Percentiles rank a stretch among this genome's conserved stretches.
phyloP scores from a whole-genome alignment of 345 rosid species.

The Rhodomyrtus tomentosa region DNA sequence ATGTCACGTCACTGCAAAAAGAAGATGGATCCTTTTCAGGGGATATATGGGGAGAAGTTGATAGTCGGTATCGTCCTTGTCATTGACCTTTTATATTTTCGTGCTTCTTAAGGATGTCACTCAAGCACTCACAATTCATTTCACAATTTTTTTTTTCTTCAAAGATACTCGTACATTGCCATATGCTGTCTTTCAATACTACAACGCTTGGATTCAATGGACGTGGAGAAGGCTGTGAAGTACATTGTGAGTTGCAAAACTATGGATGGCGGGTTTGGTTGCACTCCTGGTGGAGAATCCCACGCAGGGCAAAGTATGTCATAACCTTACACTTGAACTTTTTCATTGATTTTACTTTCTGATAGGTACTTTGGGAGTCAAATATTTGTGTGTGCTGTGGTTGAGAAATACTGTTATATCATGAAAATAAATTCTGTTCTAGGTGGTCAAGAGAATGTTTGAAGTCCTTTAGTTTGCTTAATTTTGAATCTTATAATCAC shows the following conservation, averaged over 20 bases:
- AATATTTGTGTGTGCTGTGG: background rate
- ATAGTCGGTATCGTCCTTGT: conserved; percentile 45
- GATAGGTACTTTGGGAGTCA: background rate
- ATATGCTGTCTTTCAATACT: conserved; percentile 74
- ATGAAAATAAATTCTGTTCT: background rate
- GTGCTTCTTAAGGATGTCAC: background rate
- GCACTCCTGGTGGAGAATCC: conserved; percentile 90
- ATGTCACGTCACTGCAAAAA: conserved; percentile 68
- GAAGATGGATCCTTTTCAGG: conserved; percentile 96
- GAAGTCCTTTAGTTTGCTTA: background rate
- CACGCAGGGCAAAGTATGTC: conserved; percentile 93
- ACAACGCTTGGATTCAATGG: conserved; percentile 46
- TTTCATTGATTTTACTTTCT: background rate
- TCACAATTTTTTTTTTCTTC: background rate
- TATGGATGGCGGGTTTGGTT: conserved; percentile 92
- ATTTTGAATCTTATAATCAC: background rate
- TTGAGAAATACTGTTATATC: background rate
- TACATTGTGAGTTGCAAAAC: conserved; percentile 87
- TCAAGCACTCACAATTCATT: background rate
- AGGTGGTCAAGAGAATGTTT: background rate
- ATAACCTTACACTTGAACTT: background rate
- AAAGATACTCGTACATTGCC: conserved; percentile 80
- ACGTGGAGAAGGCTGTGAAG: conserved; percentile 65
- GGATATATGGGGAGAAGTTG: conserved; percentile 95
- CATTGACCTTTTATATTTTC: background rate